Evolutionary conservation across 2,329 filamentous ascomycete genomes (phyloP).

Genomic region (Tolypocladium album): DNA sequence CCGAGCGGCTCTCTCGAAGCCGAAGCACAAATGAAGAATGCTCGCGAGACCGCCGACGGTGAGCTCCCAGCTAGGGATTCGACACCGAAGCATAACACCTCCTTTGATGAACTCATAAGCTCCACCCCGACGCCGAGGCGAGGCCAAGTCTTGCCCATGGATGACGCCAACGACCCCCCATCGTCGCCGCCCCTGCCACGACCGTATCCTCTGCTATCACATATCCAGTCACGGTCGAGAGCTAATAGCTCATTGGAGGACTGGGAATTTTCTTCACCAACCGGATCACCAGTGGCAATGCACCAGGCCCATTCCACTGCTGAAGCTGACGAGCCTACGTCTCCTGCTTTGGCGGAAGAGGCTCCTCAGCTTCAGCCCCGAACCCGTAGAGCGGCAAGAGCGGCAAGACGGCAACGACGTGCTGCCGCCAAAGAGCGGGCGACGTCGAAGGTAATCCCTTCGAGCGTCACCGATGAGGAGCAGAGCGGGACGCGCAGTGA

Average conservation of each 20-base stretch:
- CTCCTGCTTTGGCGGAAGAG: constrained; percentile 5
- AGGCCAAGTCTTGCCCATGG: constrained; percentile 37
- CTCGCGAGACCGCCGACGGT: constrained; percentile 3
- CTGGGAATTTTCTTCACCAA: constrained; percentile 49
- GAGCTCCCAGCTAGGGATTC: constrained; percentile 21
- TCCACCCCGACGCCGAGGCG: constrained; percentile 52
- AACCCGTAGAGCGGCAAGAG: constrained; percentile 7
- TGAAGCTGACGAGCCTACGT: constrained; percentile 6
- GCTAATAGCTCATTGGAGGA: constrained; percentile 20
- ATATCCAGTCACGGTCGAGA: constrained; percentile 39
- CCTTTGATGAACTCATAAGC: constrained; percentile 41
- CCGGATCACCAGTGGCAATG: constrained; percentile 34
- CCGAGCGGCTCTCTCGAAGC: constrained; percentile 11
- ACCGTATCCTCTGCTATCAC: constrained; percentile 38
- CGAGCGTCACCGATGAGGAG: constrained; percentile 11
- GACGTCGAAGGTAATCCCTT: constrained; percentile 12
- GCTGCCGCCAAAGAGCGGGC: neutral
- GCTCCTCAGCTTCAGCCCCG: constrained; percentile 6
- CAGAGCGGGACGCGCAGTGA: constrained; percentile 8
- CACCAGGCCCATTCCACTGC: constrained; percentile 11
- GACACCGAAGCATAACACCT: constrained; percentile 33
- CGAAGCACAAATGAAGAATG: constrained; percentile 6
- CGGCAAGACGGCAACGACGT: constrained; percentile 5
- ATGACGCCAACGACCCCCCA: constrained; percentile 41
- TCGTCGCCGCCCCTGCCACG: constrained; percentile 49